These are phyloP conservation scores for Penicillium psychrofluorescens DNA, from an alignment of 495 filamentous ascomycete genomes.

Conservation along the genomic window DNA sequence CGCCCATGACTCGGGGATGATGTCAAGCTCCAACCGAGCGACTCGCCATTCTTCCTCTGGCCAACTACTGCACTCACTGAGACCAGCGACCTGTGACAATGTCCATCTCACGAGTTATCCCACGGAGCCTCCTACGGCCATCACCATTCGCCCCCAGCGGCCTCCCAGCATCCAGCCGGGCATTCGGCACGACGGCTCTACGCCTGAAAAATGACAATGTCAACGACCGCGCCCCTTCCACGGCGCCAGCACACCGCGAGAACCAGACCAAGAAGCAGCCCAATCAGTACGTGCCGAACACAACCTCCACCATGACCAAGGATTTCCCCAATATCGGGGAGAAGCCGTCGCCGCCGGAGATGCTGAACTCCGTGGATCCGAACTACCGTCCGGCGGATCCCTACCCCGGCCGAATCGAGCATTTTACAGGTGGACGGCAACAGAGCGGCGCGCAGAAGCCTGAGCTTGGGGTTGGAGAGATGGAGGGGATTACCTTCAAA, in stretches of 20 bases:
- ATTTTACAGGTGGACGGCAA: constrained; percentile 56
- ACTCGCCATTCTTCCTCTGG: constrained; percentile 2
- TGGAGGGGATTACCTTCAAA: constrained; percentile 80
- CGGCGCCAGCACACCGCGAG: constrained; percentile 40
- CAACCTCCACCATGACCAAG: constrained; percentile 55
- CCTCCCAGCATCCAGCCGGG: constrained; percentile 17
- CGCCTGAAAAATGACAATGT: constrained; percentile 17
- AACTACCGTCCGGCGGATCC: constrained; percentile 52
- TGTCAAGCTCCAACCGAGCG: constrained; percentile 26
- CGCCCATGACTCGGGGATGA: constrained; percentile 26
- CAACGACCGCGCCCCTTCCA: constrained; percentile 23
- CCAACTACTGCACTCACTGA: neutral
- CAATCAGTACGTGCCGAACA: constrained; percentile 59
- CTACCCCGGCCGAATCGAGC: constrained; percentile 51
- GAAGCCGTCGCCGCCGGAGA: constrained; percentile 52
- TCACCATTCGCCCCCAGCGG: constrained; percentile 15
- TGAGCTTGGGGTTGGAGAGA: constrained; percentile 87
- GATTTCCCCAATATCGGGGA: constrained; percentile 53
- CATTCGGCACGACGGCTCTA: constrained; percentile 29
- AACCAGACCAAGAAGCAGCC: constrained; percentile 46
- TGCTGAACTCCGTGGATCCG: constrained; percentile 49
- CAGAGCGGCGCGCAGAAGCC: constrained; percentile 39
- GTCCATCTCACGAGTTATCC: constrained; percentile 28
- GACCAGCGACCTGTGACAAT: constrained; percentile 16
- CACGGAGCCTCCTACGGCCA: constrained; percentile 22